Evolutionary conservation across 768 basidiomycete species (phyloP).

Genomic region (Tulasnella calospora): DNA sequence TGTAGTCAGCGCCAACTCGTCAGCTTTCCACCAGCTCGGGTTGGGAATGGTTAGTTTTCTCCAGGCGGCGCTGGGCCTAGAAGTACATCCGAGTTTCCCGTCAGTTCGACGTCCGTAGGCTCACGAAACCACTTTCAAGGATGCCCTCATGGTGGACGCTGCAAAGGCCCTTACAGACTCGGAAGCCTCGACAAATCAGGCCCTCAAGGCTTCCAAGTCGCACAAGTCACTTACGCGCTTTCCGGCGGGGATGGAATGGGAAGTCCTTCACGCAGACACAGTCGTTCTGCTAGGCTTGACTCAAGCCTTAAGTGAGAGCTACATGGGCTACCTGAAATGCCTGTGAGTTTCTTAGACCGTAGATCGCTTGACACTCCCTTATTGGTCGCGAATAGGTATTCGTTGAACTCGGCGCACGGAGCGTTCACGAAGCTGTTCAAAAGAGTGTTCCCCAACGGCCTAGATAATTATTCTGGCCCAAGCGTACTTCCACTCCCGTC

Average conservation of each 20-base stretch:
- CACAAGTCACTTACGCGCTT: constrained; percentile 41
- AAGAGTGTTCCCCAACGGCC: constrained; percentile 23
- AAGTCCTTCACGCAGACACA: constrained; percentile 68
- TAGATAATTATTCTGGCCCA: constrained; percentile 23
- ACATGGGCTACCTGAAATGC: constrained; percentile 28
- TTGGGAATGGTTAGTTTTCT: constrained; percentile 67
- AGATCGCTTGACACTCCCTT: not conserved
- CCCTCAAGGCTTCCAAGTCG: constrained; percentile 41
- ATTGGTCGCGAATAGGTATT: constrained; percentile 10
- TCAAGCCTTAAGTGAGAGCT: constrained; percentile 50
- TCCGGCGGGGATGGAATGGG: constrained; percentile 65
- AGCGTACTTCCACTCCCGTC: not conserved
- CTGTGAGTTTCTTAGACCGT: constrained; percentile 39
- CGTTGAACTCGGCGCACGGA: constrained; percentile 27
- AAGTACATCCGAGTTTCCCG: constrained; percentile 43
- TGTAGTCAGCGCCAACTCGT: not conserved
- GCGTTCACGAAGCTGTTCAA: constrained; percentile 26
- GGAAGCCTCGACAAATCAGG: constrained; percentile 57
- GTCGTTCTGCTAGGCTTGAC: constrained; percentile 66
- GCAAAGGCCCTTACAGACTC: constrained; percentile 50
- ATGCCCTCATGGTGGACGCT: constrained; percentile 61
- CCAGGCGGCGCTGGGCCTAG: constrained; percentile 77
- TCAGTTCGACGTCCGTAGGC: not conserved
- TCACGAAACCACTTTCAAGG: constrained; percentile 37
- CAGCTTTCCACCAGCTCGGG: constrained; percentile 69